Conservation (phyloP, 192 early-diverging fungal species). For the Gorgonomyces haynaldii region DNA sequence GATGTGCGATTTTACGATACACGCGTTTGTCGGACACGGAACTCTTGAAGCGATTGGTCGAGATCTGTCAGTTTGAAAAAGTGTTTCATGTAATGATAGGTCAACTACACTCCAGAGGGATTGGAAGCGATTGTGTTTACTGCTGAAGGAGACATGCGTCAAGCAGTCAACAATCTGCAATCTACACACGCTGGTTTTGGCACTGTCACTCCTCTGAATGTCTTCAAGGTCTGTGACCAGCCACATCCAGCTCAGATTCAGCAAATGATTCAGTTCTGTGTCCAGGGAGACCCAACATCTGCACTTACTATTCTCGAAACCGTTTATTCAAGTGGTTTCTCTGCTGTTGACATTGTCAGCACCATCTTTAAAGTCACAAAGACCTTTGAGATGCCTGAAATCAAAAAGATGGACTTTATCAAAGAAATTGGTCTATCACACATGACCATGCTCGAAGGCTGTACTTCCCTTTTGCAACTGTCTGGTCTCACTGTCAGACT, state of each 20-base stretch:
- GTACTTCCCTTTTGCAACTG: constrained; percentile 73
- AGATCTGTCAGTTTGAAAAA: constrained; percentile 74
- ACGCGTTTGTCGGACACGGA: constrained; percentile 67
- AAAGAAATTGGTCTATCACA: constrained; percentile 88
- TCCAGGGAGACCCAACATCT: constrained; percentile 52
- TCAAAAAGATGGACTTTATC: constrained; percentile 73
- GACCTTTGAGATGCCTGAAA: constrained; percentile 62
- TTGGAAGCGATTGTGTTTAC: constrained; percentile 90
- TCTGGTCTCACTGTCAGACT: constrained; percentile 65
- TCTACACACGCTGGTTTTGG: constrained; percentile 79
- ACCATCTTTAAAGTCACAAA: constrained; percentile 88
- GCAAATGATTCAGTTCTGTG: constrained; percentile 62
- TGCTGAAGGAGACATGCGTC: constrained; percentile 96
- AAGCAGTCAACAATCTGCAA: constrained; percentile 95
- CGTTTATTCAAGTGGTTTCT: constrained; percentile 79
- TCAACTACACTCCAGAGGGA: constrained; percentile 77
- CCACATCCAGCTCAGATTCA: constrained; percentile 78
- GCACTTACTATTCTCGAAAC: constrained; percentile 54
- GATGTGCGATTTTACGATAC: constrained; percentile 87
- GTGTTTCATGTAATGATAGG: constrained; percentile 35
- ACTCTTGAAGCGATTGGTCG: constrained; percentile 64
- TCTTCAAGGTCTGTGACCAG: constrained; percentile 96
- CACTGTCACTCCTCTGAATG: constrained; percentile 74
- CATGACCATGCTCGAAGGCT: constrained; percentile 84
- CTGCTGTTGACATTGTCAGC: constrained; percentile 80